phyloP scores from a whole-genome alignment of 2,329 filamentous ascomycete species.

The Esteya vermicola region DNA sequence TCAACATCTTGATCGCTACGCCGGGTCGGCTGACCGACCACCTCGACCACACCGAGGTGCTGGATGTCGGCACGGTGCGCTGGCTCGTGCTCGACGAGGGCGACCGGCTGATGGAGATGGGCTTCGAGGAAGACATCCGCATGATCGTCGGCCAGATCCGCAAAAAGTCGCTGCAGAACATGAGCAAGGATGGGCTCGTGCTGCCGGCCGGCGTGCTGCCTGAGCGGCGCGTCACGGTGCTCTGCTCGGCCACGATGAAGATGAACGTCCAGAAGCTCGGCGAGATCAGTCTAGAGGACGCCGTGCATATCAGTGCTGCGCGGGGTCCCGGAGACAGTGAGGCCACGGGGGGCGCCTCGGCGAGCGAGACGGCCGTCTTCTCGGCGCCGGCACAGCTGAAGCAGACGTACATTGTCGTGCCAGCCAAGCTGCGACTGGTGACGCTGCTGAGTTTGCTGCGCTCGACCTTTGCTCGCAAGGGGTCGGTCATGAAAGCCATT shows the following conservation, averaged over 20 bases:
- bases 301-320: constrained; percentile 64
- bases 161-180: constrained; percentile 43
- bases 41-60: constrained; percentile 75
- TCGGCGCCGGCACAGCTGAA: constrained; percentile 84
- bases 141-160: constrained; percentile 73
- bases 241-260: constrained; percentile 96
- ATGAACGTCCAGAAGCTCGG: constrained; percentile 90
- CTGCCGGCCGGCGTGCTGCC: constrained; percentile 50
- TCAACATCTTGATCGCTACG: constrained; percentile 92
- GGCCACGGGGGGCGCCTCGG: background rate
- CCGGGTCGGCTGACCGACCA: constrained; percentile 87
- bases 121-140: constrained; percentile 88
- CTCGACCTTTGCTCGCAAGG: constrained; percentile 73
- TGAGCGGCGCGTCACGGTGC: constrained; percentile 64
- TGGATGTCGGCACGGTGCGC: constrained; percentile 76
- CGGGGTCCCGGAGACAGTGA: background rate
- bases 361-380: constrained; percentile 42
- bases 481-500: constrained; percentile 91
- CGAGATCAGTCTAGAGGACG: constrained; percentile 89
- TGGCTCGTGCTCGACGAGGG: constrained; percentile 95
- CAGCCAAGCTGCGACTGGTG: constrained; percentile 81
- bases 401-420: constrained; percentile 76
- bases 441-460: constrained; percentile 75
- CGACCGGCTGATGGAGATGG: constrained; percentile 95
- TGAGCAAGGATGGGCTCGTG: constrained; percentile 40